These are phyloP conservation scores for Isatis tinctoria DNA, from an alignment of 345 rosid species.

Conservation along the genomic window DNA sequence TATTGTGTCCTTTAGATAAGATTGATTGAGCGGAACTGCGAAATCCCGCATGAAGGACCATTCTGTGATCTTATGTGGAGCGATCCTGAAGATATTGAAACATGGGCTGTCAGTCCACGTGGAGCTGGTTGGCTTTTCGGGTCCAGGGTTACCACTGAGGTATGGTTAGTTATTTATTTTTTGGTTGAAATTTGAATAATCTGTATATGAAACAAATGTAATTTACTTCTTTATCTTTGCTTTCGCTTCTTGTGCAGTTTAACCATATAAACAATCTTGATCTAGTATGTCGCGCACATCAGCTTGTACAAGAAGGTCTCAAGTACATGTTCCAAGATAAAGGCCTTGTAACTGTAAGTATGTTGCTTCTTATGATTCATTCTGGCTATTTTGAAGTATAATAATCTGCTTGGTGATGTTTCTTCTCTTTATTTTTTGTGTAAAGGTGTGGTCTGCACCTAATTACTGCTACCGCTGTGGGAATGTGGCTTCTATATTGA, in stretches of 20 bases:
- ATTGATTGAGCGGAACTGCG: conserved; percentile 87
- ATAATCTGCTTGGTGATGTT: conserved; percentile 23
- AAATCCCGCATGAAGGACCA: conserved; percentile 99
- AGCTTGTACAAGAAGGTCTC: conserved; percentile 99
- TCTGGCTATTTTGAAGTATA: not conserved
- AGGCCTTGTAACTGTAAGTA: conserved; percentile 93
- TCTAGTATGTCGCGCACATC: conserved; percentile 98
- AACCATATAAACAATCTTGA: conserved; percentile 92
- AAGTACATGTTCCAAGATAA: conserved; percentile 99
- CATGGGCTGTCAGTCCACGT: conserved; percentile 99
- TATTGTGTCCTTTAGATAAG: conserved; percentile 53
- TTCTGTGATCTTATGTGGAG: conserved; percentile 99
- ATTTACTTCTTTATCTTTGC: conserved; percentile 14
- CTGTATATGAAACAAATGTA: not conserved
- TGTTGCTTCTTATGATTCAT: not conserved
- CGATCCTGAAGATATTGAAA: conserved; percentile 99
- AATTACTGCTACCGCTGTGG: conserved; percentile 99
- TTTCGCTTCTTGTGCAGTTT: conserved; percentile 52
- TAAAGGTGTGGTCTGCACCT: conserved; percentile 99
- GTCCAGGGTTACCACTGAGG: conserved; percentile 98
- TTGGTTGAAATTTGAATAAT: not conserved
- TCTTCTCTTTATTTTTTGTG: conserved; percentile 20
- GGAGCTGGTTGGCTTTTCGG: conserved; percentile 99
- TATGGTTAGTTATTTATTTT: conserved; percentile 4
- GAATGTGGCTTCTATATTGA: conserved; percentile 97